Conservation (phyloP, 2,329 filamentous ascomycete species). For the Laburnicola sp. region DNA sequence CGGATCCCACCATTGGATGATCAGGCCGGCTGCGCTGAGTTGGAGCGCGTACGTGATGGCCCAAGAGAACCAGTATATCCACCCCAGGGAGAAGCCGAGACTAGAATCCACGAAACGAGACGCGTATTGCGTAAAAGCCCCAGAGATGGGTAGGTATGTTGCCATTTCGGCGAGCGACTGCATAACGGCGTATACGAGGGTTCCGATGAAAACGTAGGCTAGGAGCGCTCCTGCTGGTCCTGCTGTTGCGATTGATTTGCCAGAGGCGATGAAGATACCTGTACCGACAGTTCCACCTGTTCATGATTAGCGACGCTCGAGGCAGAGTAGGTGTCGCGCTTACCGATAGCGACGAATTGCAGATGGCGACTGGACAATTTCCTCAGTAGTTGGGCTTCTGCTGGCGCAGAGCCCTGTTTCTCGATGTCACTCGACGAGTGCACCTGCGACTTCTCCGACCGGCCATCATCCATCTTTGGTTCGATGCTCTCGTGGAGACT, state of each 20-base stretch:
- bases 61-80: conserved; percentile 84
- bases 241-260: conserved; percentile 51
- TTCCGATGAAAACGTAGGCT: conserved; percentile 59
- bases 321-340: conserved; percentile 3
- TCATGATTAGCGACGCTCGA: conserved; percentile 8
- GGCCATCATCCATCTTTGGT: conserved; percentile 31
- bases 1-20: conserved; percentile 74
- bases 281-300: conserved; percentile 53
- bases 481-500: conserved; percentile 20
- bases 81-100: conserved; percentile 76
- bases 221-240: conserved; percentile 55
- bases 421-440: conserved; percentile 40
- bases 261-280: conserved; percentile 58
- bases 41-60: conserved; percentile 73
- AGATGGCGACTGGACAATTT: conserved; percentile 44
- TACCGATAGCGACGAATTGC: conserved; percentile 47
- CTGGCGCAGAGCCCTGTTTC: conserved; percentile 34
- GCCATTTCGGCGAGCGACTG: conserved; percentile 67
- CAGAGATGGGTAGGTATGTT: conserved; percentile 74
- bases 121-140: conserved; percentile 76
- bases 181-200: conserved; percentile 77
- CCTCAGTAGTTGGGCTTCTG: conserved; percentile 37
- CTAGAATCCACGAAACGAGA: conserved; percentile 73
- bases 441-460: conserved; percentile 36
- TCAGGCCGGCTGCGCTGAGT: conserved; percentile 68